phyloP scores from a whole-genome alignment of 129 eudicot species.

The Escallonia rubra region DNA sequence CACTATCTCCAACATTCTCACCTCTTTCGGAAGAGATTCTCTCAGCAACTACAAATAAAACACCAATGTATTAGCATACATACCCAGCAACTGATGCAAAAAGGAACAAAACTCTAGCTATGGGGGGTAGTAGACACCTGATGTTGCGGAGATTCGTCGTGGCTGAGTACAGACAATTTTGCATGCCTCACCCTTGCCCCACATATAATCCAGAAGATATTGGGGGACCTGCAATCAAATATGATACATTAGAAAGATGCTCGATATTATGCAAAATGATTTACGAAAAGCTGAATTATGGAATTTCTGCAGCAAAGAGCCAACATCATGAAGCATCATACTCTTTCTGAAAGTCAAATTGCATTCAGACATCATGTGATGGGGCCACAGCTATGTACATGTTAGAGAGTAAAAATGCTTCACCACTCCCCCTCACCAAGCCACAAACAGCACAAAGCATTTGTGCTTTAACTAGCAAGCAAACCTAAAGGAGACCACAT shows the following conservation, averaged over 20 bases:
- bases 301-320: background rate
- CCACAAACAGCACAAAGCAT: too few species aligned
- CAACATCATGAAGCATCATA: too few species aligned
- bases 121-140: slow-evolving; percentile 40
- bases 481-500: too few species aligned
- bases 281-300: background rate
- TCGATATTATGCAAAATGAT: background rate
- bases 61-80: slow-evolving; percentile 13
- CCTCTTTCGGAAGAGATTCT: slow-evolving; percentile 92
- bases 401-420: too few species aligned
- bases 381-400: too few species aligned
- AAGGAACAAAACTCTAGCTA: background rate
- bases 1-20: slow-evolving; percentile 76
- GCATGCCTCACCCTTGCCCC: slow-evolving; percentile 84
- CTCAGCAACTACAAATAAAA: slow-evolving; percentile 68
- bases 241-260: background rate
- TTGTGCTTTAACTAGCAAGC: too few species aligned
- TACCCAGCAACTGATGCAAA: background rate
- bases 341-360: background rate
- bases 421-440: too few species aligned
- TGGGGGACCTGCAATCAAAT: slow-evolving; percentile 70
- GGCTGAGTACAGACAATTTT: slow-evolving; percentile 95
- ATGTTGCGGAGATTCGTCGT: slow-evolving; percentile 86
- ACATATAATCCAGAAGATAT: slow-evolving; percentile 67
- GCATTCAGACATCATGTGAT: too few species aligned